These are phyloP conservation scores for Cardiosporidium cionae DNA, from an alignment of 169 alveolate genomes.

Conservation along the genomic window DNA sequence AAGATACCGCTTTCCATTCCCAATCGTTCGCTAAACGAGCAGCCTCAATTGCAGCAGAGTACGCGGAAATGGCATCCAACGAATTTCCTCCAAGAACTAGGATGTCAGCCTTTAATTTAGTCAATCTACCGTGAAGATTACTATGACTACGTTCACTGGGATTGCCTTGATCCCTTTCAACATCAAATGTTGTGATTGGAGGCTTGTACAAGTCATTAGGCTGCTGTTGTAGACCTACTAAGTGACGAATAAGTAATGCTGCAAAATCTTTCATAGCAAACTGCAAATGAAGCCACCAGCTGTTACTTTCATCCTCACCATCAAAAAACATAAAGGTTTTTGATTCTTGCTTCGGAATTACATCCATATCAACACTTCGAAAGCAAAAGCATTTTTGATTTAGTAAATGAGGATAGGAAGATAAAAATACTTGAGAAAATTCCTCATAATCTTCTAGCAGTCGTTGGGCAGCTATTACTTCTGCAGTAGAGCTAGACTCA, in stretches of 20 bases:
- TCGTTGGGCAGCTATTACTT: neutral
- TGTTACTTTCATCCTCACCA: neutral
- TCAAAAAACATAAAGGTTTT: neutral
- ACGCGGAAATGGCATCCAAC: neutral
- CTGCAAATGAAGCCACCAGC: neutral
- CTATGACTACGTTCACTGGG: neutral
- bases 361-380: neutral
- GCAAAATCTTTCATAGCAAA: neutral
- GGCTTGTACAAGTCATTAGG: neutral
- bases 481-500: too few species aligned
- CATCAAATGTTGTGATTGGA: neutral
- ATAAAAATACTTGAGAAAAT: neutral
- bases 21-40: neutral
- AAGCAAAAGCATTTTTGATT: neutral
- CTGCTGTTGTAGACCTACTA: neutral
- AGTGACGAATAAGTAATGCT: neutral
- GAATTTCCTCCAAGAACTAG: neutral
- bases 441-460: neutral
- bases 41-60: neutral
- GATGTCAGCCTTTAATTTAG: neutral
- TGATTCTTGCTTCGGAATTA: neutral
- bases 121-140: neutral
- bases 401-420: neutral
- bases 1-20: neutral
- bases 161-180: neutral